Percentiles rank a stretch among this genome's conserved stretches.
Conservation (phyloP, 768 basidiomycete species). For the Mrakia hoshinonis region DNA sequence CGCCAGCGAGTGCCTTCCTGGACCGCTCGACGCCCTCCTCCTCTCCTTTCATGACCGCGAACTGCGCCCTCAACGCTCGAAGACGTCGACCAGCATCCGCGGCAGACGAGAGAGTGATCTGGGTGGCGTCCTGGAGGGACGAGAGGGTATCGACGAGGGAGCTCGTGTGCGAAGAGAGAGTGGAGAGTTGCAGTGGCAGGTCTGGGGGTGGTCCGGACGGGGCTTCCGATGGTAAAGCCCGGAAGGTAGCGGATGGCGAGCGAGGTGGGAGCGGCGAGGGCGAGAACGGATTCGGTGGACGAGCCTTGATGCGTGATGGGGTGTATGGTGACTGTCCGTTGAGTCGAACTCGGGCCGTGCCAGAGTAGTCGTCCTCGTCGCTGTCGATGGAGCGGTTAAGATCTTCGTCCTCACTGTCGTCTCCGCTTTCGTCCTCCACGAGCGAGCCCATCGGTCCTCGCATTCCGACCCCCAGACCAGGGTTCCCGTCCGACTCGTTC, state of each 20-base stretch:
- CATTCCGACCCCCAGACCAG: too few species aligned
- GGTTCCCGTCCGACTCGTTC: neutral
- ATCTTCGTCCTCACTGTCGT: neutral
- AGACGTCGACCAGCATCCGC: slow-evolving; percentile 10
- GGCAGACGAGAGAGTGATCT: slow-evolving; percentile 13
- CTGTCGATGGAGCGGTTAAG: neutral
- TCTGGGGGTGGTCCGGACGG: neutral
- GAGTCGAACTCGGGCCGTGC: neutral
- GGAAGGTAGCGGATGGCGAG: neutral
- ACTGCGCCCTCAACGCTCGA: slow-evolving; percentile 6
- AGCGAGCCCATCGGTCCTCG: neutral
- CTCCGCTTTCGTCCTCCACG: neutral
- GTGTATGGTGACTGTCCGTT: neutral
- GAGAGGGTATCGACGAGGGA: neutral
- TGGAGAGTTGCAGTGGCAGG: neutral
- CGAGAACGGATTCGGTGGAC: neutral
- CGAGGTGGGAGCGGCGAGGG: neutral
- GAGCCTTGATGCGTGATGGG: neutral
- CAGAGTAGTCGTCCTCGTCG: neutral
- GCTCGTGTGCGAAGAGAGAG: neutral
- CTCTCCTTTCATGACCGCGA: slow-evolving; percentile 1
- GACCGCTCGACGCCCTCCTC: slow-evolving; percentile 6
- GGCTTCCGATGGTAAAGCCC: neutral
- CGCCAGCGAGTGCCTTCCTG: neutral
- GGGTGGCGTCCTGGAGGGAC: slow-evolving; percentile 3